Conservation (phyloP, 192 early-diverging fungal species). For the Linnemannia zychae region DNA sequence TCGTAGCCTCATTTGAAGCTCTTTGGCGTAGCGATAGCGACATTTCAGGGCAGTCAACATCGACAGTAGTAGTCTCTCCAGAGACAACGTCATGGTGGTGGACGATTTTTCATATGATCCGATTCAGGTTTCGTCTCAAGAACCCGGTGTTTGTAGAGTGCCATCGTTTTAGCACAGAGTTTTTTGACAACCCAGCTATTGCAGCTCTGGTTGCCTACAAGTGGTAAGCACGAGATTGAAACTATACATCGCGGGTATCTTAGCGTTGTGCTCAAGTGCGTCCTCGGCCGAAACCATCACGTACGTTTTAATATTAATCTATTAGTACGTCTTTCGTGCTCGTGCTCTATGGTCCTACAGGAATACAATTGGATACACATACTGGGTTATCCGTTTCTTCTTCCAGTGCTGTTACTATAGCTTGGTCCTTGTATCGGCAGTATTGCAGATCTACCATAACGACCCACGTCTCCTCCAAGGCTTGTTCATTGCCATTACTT, state of each 20-base stretch:
- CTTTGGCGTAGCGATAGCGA: no score
- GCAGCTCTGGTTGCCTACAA: slow-evolving; percentile 40
- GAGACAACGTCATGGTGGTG: not conserved
- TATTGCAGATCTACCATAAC: slow-evolving; percentile 19
- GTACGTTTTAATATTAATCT: no score
- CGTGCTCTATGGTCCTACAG: no score
- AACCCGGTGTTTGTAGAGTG: not conserved
- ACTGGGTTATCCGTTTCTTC: slow-evolving; percentile 18
- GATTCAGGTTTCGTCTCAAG: not conserved
- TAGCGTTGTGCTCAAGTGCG: not conserved
- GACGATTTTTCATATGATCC: slow-evolving; percentile 6
- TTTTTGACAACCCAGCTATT: slow-evolving; percentile 39
- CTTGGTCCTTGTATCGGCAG: slow-evolving; percentile 5
- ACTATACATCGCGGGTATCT: no score
- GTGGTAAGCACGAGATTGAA: slow-evolving; percentile 24
- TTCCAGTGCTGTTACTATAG: slow-evolving; percentile 20
- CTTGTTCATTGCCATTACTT: slow-evolving; percentile 20
- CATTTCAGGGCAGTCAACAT: no score
- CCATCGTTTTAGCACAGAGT: not conserved
- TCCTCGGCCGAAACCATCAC: not conserved
- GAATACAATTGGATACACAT: slow-evolving; percentile 20
- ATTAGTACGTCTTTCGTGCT: no score
- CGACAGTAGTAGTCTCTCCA: no score
- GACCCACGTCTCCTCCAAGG: not conserved
- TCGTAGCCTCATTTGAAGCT: slow-evolving; percentile 5